Evolutionary conservation across 1,284 basidiomycete genomes (phyloP).

Genomic region (Ceratobasidium sp.): DNA sequence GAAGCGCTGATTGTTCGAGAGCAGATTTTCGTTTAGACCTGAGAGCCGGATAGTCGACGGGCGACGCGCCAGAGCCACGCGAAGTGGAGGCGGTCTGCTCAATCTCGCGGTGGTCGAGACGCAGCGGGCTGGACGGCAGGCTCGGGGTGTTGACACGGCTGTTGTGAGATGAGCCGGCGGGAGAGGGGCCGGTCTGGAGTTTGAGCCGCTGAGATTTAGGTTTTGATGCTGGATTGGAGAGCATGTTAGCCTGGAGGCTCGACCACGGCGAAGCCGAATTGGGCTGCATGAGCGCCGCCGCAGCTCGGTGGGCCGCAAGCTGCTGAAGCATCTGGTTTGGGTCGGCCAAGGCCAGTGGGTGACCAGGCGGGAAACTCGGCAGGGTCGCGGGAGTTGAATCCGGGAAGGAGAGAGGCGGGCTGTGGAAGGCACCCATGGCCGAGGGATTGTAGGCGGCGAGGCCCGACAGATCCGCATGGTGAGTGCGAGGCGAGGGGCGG

Average conservation of each 20-base stretch:
- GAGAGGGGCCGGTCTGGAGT: slow-evolving; percentile 30
- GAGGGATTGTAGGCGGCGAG: slow-evolving; percentile 5
- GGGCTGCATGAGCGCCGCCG: slow-evolving; percentile 29
- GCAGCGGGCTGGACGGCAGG: slow-evolving; percentile 25
- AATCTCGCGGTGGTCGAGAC: slow-evolving; percentile 30
- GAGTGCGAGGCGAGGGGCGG: slow-evolving; percentile 8
- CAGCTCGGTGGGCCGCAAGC: slow-evolving; percentile 20
- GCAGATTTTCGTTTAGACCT: slow-evolving; percentile 31
- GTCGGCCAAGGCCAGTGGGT: slow-evolving; percentile 34
- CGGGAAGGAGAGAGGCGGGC: slow-evolving; percentile 20
- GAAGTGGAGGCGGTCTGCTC: slow-evolving; percentile 29
- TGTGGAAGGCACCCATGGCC: slow-evolving; percentile 8
- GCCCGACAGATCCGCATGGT: slow-evolving; percentile 9
- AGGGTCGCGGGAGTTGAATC: slow-evolving; percentile 10
- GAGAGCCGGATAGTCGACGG: slow-evolving; percentile 18
- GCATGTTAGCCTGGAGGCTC: slow-evolving; percentile 30
- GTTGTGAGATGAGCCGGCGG: slow-evolving; percentile 29
- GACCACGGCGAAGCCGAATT: slow-evolving; percentile 32
- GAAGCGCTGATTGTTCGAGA: slow-evolving; percentile 15
- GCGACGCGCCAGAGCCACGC: slow-evolving; percentile 3
- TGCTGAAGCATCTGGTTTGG: slow-evolving; percentile 31
- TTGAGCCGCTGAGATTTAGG: slow-evolving; percentile 25
- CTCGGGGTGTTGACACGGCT: slow-evolving; percentile 38
- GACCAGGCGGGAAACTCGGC: slow-evolving; percentile 11
- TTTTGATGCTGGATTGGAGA: slow-evolving; percentile 16